Base-by-base conservation (phyloP, 2,329 filamentous ascomycete species). In the Xylariomycetidae sp. region DNA sequence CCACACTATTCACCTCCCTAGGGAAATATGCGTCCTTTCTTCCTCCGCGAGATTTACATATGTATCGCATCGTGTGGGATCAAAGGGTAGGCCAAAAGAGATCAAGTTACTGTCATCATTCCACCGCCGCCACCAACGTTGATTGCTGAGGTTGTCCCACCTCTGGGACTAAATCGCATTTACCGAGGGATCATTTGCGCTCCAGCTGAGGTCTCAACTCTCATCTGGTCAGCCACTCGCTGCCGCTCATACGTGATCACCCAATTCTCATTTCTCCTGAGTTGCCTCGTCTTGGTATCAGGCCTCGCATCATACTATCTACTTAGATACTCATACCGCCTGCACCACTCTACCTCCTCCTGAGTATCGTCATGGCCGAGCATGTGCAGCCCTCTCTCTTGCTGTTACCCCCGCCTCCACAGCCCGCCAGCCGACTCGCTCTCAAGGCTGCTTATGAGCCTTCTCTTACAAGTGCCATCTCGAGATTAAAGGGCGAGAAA, bases 321-420 rank as follows among this genome's bases (percentile, higher is more conserved):
- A 33, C 6, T 5, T 27, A 33, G 12, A 17, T 27, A n/a, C n/a
- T n/a, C n/a, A n/a, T n/a, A n/a, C n/a, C n/a, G n/a, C n/a, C n/a
- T n/a, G n/a, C n/a, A n/a, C n/a, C n/a, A n/a, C n/a, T n/a, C n/a
- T n/a, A n/a, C n/a, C n/a, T 23, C n/a, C 20, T 23, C 20, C 8
- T 23, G 20, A 8, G n/a, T 23, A 23, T 23, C n/a, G n/a, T n/a
- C n/a, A 23, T n/a, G 20, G 8, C 8, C 20, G 20, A 23, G 8
- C 8, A 23, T 23, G n/a, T 23, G n/a, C 20, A 23, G 20, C n/a
- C 20, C 20, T 75, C 72, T 30, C 66, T 82, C 16, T 67, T 87
- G 22, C 66, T 87, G 12, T 65, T 87, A 33, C 74, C 83, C 13
- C 68, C 73, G 27, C 77, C 81, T 30, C 79, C 81, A 17, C 63